Base-by-base conservation (phyloP, 2,329 filamentous ascomycete genomes). In the Cladorrhinum sp. region DNA sequence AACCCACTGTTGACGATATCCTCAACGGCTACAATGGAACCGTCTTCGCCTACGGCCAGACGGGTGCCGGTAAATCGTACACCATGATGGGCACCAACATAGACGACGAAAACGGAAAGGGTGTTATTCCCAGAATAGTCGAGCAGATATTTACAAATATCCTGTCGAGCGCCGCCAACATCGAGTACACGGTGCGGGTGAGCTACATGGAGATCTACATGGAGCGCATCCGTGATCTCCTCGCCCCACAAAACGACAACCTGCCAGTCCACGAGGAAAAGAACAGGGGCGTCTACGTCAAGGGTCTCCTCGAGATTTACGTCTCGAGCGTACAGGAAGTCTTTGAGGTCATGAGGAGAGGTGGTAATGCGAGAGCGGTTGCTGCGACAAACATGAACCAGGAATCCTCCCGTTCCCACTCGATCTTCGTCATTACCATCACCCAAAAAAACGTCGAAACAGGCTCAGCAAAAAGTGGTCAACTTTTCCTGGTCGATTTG, bases 131-230 rank as follows among this genome's bases (percentile, higher is more conserved):
- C 55, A 89, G 95, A 71, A 98, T 98, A 68, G 89, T 97, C 68
- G 92, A 98, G 77, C 93, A 98, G 78, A 97, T 98, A 73, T 98
- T 98, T 74, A 88, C 90, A 69, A 96, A 91, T 77, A 98, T 98
- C 75, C 83, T 97, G 77, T 87, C 90, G 22, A 96, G 92, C 69
- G 91, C 93, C 49, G 88, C 88, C 70, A 96, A 91, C 67, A 97
- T 98, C 74, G 95, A 98, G 77, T 98, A 98, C 76, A 98, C 93
- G n/a, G 93, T 99, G 57, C 87, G 93, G 59, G 93, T 98, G 72
- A 96, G 92, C 76, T 98, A 98, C 77, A 97, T 99, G 93, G 95
- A 99, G 77, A 98, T 99, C 66, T 99, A 99, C 81, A 99, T 98
- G 95, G 95, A 99, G 79, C 87, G 90, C 68, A 98, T 99, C 74